These are phyloP conservation scores for Salix dunnii DNA, from an alignment of 345 rosid genomes.

Conservation along the genomic window DNA sequence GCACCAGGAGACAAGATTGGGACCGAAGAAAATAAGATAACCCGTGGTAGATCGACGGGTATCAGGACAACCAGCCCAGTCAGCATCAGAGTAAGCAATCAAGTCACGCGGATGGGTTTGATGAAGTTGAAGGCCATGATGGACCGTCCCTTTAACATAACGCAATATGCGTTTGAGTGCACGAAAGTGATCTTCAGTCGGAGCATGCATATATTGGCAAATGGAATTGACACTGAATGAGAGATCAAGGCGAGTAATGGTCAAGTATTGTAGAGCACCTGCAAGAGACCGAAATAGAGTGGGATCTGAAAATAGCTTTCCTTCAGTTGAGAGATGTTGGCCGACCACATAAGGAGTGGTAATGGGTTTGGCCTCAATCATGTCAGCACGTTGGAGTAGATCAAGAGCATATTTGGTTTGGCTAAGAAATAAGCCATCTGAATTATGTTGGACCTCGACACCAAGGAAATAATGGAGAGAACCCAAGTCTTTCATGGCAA, in stretches of 20 bases:
- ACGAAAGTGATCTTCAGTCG: neutral
- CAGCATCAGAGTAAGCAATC: neutral
- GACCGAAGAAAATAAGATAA: neutral
- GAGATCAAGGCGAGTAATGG: neutral
- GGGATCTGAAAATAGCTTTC: no score
- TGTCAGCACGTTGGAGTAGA: no score
- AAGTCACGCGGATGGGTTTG: neutral
- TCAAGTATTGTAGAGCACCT: neutral
- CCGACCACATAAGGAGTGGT: no score
- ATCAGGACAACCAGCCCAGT: neutral
- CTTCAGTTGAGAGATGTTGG: no score
- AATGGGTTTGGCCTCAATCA: no score
- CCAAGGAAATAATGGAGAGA: no score
- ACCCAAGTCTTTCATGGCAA: no score
- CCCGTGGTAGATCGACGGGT: neutral
- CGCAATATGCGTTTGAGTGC: neutral
- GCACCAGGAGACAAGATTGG: neutral
- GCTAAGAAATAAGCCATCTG: no score
- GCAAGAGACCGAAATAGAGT: no score
- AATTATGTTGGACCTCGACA: no score
- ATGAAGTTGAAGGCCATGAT: neutral
- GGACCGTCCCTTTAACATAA: neutral
- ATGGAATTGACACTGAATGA: accelerated
- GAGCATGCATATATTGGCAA: neutral
- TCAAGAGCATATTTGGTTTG: no score